Evolutionary conservation across 2,329 filamentous ascomycete genomes (phyloP), one percentile per base, ranked within the genome.

Genomic region (Penicillium sp.): DNA sequence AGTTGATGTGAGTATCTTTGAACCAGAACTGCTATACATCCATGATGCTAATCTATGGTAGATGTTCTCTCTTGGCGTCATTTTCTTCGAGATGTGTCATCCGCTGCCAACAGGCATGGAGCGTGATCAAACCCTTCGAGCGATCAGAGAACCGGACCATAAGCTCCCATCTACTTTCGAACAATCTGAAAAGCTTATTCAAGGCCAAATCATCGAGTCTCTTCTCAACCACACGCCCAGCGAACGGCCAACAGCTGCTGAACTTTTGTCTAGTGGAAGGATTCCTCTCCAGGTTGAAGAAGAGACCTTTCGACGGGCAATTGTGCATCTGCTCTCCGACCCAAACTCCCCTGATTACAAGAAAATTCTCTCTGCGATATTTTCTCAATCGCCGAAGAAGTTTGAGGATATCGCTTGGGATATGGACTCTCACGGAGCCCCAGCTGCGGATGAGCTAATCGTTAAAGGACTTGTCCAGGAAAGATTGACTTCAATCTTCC

Each of bases 51-150:
- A 66, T 51, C 10, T 22, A n/a, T 16, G 44, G 9, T 52, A 73
- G 83, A 98, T 99, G 93, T 99, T 95, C 71, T 97, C 93, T 0
- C 81, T 99, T 43, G 95, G 95, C 0, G 90, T 99, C 61, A 98
- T 99, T 56, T 96, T 99, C 77, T 98, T 97, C 65, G 95, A 99
- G 75, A 99, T 99, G 95, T 96, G 90, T 68, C 80, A 85, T 63
- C 77, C 82, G 3, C 74, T 88, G 45, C 77, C 78, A 19, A 88
- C 86, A 1, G 80, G 77, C 2, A 88, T 87, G 83, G 86, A 89
- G 68, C 79, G 86, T 41, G 82, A 84, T 59, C 77, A 82, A 41
- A 81, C 93, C 4, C 80, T 97, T 27, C 83, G 88, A 52, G 79
- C 83, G 53, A 81, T 97, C 43, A 84, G 91, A 46, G 82, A 86